phyloP scores from a whole-genome alignment of 257 asterid genomes.

The Gentiana dahurica region DNA sequence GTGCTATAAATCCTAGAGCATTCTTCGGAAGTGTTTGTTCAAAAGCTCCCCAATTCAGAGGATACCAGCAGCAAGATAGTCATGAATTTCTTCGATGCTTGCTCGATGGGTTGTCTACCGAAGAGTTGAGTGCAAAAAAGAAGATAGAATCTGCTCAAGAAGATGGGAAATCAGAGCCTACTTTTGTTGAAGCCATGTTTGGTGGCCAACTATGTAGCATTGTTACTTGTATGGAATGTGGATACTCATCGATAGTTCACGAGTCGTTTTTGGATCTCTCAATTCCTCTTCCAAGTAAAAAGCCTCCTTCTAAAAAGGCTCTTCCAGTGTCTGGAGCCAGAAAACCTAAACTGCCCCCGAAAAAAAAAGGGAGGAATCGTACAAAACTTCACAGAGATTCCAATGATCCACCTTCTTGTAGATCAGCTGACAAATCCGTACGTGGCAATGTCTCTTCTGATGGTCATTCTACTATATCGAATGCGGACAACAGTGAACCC shows the following conservation, averaged over 20 bases:
- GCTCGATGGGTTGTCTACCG: constrained; percentile 69
- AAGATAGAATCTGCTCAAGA: constrained; percentile 22
- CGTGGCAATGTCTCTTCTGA: constrained; percentile 23
- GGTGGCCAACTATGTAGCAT: constrained; percentile 81
- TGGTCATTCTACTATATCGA: constrained; percentile 21
- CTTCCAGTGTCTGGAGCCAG: constrained; percentile 47
- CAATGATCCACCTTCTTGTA: constrained; percentile 21
- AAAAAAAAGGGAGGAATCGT: constrained; percentile 34
- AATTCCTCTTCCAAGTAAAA: constrained; percentile 79
- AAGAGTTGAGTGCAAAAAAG: constrained; percentile 51
- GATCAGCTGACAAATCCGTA: constrained; percentile 27
- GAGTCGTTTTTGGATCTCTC: constrained; percentile 90
- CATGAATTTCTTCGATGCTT: constrained; percentile 85
- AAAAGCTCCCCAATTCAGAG: constrained; percentile 83
- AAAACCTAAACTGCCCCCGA: constrained; percentile 66
- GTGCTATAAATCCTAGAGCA: constrained; percentile 57
- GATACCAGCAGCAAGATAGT: constrained; percentile 92
- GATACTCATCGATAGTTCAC: constrained; percentile 55
- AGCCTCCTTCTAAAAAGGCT: constrained; percentile 39
- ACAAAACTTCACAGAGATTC: constrained; percentile 35
- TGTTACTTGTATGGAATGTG: constrained; percentile 78
- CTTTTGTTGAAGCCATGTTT: constrained; percentile 64
- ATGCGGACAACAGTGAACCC: constrained; percentile 19
- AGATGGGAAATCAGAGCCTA: constrained; percentile 29
- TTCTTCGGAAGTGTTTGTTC: constrained; percentile 63